Base-by-base conservation (phyloP, 192 early-diverging fungal species). In the Coemansia sp. region DNA sequence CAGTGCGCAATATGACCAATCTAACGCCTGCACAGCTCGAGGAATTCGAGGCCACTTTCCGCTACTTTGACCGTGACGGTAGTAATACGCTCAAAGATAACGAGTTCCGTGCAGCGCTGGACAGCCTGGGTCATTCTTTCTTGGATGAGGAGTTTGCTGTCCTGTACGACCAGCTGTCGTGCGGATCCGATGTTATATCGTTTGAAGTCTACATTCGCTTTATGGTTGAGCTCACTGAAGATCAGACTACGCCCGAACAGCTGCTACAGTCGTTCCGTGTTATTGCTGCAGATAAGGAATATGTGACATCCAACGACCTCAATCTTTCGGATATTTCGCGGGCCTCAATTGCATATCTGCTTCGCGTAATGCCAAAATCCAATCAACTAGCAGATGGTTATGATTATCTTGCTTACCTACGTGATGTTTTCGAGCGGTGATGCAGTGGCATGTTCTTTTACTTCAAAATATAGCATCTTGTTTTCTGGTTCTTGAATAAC, bases 181-280 rank as follows among this genome's bases (percentile, higher is more conserved):
- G 85, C 49, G 86, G 87, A 23, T 69, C 69, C 18, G 83, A 86
- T 27, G 84, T 89, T 25, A 87, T 93, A 19, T 84, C 88, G 9
- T 97, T 97, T 68, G 91, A 95, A 58, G 88, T 91, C 73, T 97
- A 94, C 63, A 92, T 97, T 63, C 84, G 86, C 31, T 95, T 88
- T 65, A 88, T 94, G 87, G 85, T 90, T 1, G 85, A 83, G 28
- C 83, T 94, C 7, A 92, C 93, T 47, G 94, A 97, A 75, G 94
- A 96, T 75, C 91, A 94, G 62, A 88, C 92, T 5, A 92, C 88
- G 32, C 88, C 90, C 7, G 91, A 96, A 48, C 92, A 96, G 78
- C 81, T 96, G 19, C 81, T 84, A 27, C 86, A 89, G 47, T 90
- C 95, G 19, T 97, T 97, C 88, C 83, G 86, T 49, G 86, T 90